A percentile compares a stretch with the other conserved stretches of the same genome.
Evolutionary conservation across 2,329 filamentous ascomycete genomes (phyloP).

Genomic region (Penicillium occitanis): DNA sequence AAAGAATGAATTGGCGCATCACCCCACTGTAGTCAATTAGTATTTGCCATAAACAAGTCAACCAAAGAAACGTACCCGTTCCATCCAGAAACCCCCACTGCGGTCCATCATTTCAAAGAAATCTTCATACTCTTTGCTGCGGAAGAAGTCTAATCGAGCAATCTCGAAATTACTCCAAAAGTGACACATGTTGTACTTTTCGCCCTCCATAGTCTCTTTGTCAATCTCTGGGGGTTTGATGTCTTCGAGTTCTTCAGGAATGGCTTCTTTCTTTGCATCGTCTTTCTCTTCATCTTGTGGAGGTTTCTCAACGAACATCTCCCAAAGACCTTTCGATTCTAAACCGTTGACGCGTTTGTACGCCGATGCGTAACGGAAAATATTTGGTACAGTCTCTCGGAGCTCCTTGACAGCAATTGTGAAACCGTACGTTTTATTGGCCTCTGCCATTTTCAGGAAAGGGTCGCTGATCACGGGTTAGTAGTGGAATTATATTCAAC

Average conservation of each 20-base stretch:
- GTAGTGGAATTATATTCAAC: constrained; percentile 10
- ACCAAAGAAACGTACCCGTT: constrained; percentile 64
- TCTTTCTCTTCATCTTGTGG: constrained; percentile 53
- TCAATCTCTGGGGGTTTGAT: constrained; percentile 71
- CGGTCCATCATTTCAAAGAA: constrained; percentile 99
- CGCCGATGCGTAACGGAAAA: constrained; percentile 97
- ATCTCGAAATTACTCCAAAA: constrained; percentile 99
- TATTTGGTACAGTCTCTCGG: constrained; percentile 95
- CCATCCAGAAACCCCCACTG: constrained; percentile 98
- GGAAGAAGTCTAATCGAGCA: constrained; percentile 89
- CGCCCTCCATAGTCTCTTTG: constrained; percentile 90
- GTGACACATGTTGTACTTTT: constrained; percentile 99
- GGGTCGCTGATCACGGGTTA: constrained; percentile 66
- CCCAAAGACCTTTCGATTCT: constrained; percentile 89
- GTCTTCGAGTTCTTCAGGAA: constrained; percentile 67
- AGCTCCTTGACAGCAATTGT: constrained; percentile 98
- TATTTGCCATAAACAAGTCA: constrained; percentile 15
- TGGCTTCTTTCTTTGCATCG: constrained; percentile 66
- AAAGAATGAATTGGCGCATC: constrained; percentile 98
- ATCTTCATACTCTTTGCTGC: constrained; percentile 94
- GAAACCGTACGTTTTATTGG: constrained; percentile 98
- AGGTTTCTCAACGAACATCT: constrained; percentile 89
- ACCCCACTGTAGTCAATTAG: constrained; percentile 71
- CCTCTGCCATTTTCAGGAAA: constrained; percentile 88
- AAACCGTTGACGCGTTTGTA: constrained; percentile 93